Evolutionary conservation across 352 stramenopile genomes (phyloP), one percentile per base, ranked within the genome.

Genomic region (Blastocystis sp.): DNA sequence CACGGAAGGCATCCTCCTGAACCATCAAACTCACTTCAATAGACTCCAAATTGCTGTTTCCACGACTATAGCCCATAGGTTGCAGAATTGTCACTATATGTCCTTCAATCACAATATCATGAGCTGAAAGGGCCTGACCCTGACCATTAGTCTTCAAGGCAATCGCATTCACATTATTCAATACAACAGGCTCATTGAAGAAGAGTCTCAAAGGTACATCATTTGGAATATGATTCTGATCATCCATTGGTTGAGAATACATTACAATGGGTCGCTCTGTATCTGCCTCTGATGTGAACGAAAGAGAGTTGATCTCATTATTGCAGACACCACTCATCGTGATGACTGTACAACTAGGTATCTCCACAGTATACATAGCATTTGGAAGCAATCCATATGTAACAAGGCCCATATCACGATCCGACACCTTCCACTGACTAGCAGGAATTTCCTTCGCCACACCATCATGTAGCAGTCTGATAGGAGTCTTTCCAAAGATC

Each of bases 151-250:
- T 24, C 65, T 7, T 42, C 7, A 77, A 24, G 29, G n/a, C 65
- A 16, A 77, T 24, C 11, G 51, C 56, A 32, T 80, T 35, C 69
- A 80, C 69, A 32, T 59, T 42, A 32, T 65, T 11, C 19, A 80
- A 42, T 0, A 32, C 12, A 27, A 80, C 69, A n/a, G 21, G 21
- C 69, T 80, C 42, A 42, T 80, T 32, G 42, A 80, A 80, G 19
- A 32, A 16, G 46, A 80, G 69, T 27, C 14, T 27, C 69, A 80
- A 21, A 27, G 69, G 69, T 16, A 80, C 39, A 52, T 80, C 69
- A 52, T 61, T 80, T 16, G 69, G 69, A 4, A 80, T 37, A 7
- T 80, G 27, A 14, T 19, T 9, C 69, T 59, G 43, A 32, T 27
- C 69, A 14, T 43, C 27, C 9, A 12, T 24, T 19, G 69, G 69